A percentile compares a stretch with the other conserved stretches of the same genome.
These are phyloP conservation scores for Cryphonectria japonica DNA, from an alignment of 2,329 filamentous ascomycete species.

Conservation along the genomic window DNA sequence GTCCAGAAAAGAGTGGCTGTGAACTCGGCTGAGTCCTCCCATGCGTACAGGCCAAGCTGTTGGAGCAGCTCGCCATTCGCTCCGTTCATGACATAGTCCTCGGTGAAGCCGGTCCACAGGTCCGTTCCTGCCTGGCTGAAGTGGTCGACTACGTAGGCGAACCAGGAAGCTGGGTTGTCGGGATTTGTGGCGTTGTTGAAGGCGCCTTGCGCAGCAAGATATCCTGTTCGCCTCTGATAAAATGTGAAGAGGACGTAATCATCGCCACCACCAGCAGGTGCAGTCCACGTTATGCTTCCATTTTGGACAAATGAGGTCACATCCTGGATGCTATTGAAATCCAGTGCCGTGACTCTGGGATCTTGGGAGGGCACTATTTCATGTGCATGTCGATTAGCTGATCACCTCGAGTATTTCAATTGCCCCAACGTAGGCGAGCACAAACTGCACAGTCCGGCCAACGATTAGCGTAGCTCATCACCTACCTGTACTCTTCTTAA, in stretches of 20 bases:
- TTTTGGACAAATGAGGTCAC: constrained; percentile 16
- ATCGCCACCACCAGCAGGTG: constrained; percentile 9
- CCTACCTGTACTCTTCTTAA: constrained; percentile 10
- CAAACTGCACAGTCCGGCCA: neutral
- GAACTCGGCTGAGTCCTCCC: constrained; percentile 23
- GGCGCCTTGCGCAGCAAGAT: constrained; percentile 19
- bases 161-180: constrained; percentile 22
- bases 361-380: constrained; percentile 4
- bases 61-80: constrained; percentile 19
- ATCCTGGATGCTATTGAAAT: constrained; percentile 13
- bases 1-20: constrained; percentile 22
- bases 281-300: constrained; percentile 15
- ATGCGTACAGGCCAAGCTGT: constrained; percentile 18
- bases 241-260: constrained; percentile 16
- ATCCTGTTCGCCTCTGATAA: constrained; percentile 19
- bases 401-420: neutral
- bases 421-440: neutral
- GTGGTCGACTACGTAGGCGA: constrained; percentile 20
- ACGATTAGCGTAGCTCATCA: neutral
- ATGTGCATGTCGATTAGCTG: neutral
- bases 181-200: constrained; percentile 21
- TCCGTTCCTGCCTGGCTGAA: constrained; percentile 21
- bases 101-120: constrained; percentile 16
- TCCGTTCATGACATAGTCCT: constrained; percentile 22
- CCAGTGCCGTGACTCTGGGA: constrained; percentile 12